A percentile compares a stretch with the other conserved stretches of the same genome.
Conservation (phyloP, 192 early-diverging fungal genomes). For the Umbelopsis sp. region DNA sequence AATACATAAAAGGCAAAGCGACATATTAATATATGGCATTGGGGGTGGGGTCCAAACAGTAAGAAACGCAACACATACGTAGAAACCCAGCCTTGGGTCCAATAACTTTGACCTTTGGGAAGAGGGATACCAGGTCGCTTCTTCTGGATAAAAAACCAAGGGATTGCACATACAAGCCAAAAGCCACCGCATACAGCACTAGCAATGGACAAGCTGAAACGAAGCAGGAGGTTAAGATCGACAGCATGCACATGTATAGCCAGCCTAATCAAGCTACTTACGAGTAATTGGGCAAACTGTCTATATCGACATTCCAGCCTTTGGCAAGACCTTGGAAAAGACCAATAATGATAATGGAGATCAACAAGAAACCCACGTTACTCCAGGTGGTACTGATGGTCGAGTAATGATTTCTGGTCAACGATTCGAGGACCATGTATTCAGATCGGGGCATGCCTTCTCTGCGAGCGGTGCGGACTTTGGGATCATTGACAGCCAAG, state of each 20-base stretch:
- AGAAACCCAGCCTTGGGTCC: constrained; percentile 34
- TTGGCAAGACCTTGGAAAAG: constrained; percentile 26
- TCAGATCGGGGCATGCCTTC: constrained; percentile 22
- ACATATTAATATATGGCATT: neutral
- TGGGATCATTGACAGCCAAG: constrained; percentile 26
- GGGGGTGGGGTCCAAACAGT: neutral
- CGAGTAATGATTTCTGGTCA: constrained; percentile 44
- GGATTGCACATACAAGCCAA: constrained; percentile 43
- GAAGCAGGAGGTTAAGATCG: neutral
- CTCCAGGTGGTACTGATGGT: constrained; percentile 49
- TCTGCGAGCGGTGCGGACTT: constrained; percentile 25
- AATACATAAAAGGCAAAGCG: neutral
- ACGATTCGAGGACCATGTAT: constrained; percentile 12
- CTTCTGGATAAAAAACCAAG: constrained; percentile 44
- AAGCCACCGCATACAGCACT: constrained; percentile 38
- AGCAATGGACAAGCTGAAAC: constrained; percentile 21
- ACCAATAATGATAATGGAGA: constrained; percentile 33
- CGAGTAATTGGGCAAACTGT: constrained; percentile 12
- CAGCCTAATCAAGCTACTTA: neutral
- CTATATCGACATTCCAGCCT: neutral
- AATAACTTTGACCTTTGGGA: constrained; percentile 35
- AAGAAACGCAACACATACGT: neutral
- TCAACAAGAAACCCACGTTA: constrained; percentile 48
- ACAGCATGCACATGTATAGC: neutral
- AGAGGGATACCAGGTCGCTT: constrained; percentile 43